Base-by-base conservation (phyloP, 257 asterid species). In the Solanum chilense region DNA sequence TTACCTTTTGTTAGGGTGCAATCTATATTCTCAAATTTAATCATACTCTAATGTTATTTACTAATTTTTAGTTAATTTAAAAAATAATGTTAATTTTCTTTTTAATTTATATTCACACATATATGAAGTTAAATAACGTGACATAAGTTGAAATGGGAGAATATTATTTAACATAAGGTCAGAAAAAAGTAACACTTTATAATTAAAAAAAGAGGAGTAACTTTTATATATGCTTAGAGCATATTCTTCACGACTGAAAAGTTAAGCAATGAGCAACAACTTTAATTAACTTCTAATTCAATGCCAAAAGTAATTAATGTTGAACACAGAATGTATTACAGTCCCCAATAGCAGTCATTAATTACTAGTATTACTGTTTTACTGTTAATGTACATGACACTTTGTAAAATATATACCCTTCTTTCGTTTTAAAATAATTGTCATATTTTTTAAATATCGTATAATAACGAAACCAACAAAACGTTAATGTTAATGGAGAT, bases 21-120 rank as follows among this genome's bases (percentile, higher is more conserved):
- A 52, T 16, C 7, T 56, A 18, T 18, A 33, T 0, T 33, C 35
- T 33, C 25, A 56, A 56, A 56, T 56, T 18, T 56, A 18, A 0
- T 56, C 11, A 52, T 0, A 18, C 10, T 52, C 0, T 1, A 52
- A 52, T 0, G 11, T 56, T 0, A 56, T 56, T 56, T n/a, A 18
- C 20, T 56, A 18, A 2, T 56, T 56, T 18, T 56, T 56, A 56
- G 64, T 56, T 56, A 7, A 20, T 7, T n/a, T 18, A 56, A 2
- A 56, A 56, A 56, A 18, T 4, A 20, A 20, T 20, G 0, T 7
- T 5, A 20, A 52, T 16, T 52, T 52, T 7, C 1, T 5, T 45
- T 45, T 45, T 11, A 1, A 60, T 60, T 60, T 23, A 21, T 60
- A 1, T n/a, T n/a, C 3, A n/a, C 7, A 62, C 8, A 25, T 29